Base-by-base conservation (phyloP, 106 monocot species). In the Cymbidium sinense region DNA sequence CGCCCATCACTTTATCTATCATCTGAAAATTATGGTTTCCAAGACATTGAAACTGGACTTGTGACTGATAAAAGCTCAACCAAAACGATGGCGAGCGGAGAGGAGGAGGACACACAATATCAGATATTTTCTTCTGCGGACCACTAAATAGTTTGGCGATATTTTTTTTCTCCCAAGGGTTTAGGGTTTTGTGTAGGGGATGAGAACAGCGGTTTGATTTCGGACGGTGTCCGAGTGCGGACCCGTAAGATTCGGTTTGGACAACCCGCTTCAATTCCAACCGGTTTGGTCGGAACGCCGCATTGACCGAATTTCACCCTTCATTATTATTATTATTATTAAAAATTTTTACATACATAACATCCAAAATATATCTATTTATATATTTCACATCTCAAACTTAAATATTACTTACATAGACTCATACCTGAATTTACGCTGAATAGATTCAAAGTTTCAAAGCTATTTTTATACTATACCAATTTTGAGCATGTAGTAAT, bases 181-280 rank as follows among this genome's bases (percentile, higher is more conserved):
- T 71, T 71, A 71, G 71, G 71, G 71, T 71, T 71, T 71, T 71
- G 71, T 35, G 1, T 8, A 9, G 37, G 13, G 11, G 67, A 17
- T 21, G 71, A 71, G 71, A 20, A 34, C 7, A 8, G 5, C 36
- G 71, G 71, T 71, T 71, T 71, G n/a, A 39, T 21, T 33, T 71
- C 71, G 36, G n/a, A 1, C 71, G 7, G 71, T 7, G 69, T 69
- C 15, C 65, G 21, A 34, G 15, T 21, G 20, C 19, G 70, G 20
- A 11, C 70, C 67, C 31, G 31, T 33, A 47, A 15, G 13, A 47
- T 13, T 1, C 33, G 31, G 67, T 67, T 58, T 58, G 58, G 4
- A 58, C 23, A 58, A 6, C 0, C 47, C 47, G 15, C 2, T 12
- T 47, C 47, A 47, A 6, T n/a, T 58, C 58, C 25, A n/a, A 5